These are phyloP conservation scores for Moelleriella libera DNA, from an alignment of 2,329 filamentous ascomycete genomes.

Conservation along the genomic window DNA sequence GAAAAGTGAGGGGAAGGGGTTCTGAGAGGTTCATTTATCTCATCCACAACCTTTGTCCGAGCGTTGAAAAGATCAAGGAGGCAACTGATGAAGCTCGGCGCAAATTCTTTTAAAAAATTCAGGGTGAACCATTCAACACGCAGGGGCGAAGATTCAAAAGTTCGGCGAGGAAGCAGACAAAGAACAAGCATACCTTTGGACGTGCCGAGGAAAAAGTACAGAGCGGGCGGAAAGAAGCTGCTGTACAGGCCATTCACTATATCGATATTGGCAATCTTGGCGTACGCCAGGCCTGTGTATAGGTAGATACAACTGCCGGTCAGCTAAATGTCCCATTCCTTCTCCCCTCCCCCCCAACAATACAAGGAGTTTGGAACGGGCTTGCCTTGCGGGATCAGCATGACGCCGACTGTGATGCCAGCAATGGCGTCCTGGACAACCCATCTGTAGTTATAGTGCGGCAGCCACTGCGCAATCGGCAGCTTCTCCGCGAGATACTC, in stretches of 20 bases:
- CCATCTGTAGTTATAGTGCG: slow-evolving; percentile 47
- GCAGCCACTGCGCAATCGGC: slow-evolving; percentile 48
- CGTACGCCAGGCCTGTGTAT: slow-evolving; percentile 40
- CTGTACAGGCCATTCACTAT: slow-evolving; percentile 47
- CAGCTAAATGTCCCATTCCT: no score
- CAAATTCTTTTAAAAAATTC: no score
- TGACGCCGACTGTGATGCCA: slow-evolving; percentile 44
- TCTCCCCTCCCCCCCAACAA: neutral
- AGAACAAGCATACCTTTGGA: slow-evolving; percentile 35
- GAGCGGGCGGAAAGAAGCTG: slow-evolving; percentile 40
- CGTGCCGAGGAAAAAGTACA: slow-evolving; percentile 47
- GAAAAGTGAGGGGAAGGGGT: no score
- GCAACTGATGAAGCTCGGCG: no score
- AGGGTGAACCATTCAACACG: no score
- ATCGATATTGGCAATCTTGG: slow-evolving; percentile 46
- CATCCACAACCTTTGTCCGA: no score
- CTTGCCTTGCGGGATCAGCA: slow-evolving; percentile 41
- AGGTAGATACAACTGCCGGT: no score
- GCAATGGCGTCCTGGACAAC: slow-evolving; percentile 46
- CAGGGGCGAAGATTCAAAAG: no score
- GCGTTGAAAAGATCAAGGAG: no score
- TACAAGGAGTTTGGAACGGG: neutral
- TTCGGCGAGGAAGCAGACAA: slow-evolving; percentile 1
- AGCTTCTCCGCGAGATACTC: slow-evolving; percentile 47
- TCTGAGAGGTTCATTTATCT: no score